Percentiles rank a stretch among this genome's conserved stretches.
These are phyloP conservation scores for Schizophyllum amplum DNA, from an alignment of 1,284 basidiomycete species.

Conservation along the genomic window DNA sequence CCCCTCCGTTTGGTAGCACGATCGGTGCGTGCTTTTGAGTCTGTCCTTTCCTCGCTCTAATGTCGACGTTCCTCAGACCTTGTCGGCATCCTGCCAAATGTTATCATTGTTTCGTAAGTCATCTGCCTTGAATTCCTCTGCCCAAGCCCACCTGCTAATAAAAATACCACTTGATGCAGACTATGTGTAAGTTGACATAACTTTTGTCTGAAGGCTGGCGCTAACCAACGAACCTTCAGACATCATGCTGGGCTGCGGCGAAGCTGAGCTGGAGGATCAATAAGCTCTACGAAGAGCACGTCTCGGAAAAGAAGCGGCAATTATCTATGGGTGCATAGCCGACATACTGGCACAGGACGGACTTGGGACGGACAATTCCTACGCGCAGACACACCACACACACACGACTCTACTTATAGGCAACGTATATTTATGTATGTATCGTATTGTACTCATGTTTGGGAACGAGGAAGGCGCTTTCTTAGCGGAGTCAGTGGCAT, in stretches of 20 bases:
- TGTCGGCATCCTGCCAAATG: background rate
- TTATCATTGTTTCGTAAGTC: background rate
- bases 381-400: too few species aligned
- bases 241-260: background rate
- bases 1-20: background rate
- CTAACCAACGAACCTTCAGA: background rate
- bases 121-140: background rate
- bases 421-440: too few species aligned
- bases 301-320: background rate
- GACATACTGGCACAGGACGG: too few species aligned
- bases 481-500: too few species aligned
- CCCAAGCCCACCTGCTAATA: too few species aligned
- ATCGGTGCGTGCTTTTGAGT: background rate
- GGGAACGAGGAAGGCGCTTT: too few species aligned
- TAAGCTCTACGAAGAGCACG: background rate
- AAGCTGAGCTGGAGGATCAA: background rate
- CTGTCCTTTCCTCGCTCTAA: background rate
- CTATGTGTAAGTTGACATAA: background rate
- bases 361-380: too few species aligned
- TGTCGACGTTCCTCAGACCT: background rate
- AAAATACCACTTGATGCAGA: background rate
- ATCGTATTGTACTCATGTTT: too few species aligned
- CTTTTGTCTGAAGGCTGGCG: background rate
- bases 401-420: too few species aligned
- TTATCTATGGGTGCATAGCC: background rate